Evolutionary conservation across 1,139 yeast species (phyloP), one percentile per base, ranked within the genome.

Genomic region (Kodamaea suecica): DNA sequence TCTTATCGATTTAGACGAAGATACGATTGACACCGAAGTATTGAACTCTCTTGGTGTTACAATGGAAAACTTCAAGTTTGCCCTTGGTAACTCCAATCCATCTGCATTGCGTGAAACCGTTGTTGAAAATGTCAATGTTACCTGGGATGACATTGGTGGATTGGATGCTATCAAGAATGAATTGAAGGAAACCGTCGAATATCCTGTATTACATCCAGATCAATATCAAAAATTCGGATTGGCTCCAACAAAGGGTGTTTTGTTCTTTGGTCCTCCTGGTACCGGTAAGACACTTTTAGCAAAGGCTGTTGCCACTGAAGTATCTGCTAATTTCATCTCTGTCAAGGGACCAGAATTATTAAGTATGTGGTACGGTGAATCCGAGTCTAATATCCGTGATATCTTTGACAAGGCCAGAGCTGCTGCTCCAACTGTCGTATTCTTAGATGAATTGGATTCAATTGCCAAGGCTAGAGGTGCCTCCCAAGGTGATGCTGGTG

Each of bases 231-330:
- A 92, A 71, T 90, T 92, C 59, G 98, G 98, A 45, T 78, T 92
- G 63, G 83, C 97, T 13, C 98, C 98, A 37, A 80, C 97, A 35
- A 90, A 90, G 70, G 99, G 99, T 70, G 97, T 92, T 48, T 74
- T 94, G 60, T 92, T 94, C 74, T 92, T 85, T 64, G 99, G 99
- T 52, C 98, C 98, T 38, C 98, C 98, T 43, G 98, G 98, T 82
- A 90, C 97, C 46, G 98, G 98, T 86, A 90, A 90, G 68, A 90
- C 98, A 5, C 73, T 92, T 37, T 67, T 92, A 33, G 98, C 97
- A 1, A 92, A 92, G 53, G 98, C 97, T 0, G 97, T 92, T 8
- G 98, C 98, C 10, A 90, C 92, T 55, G 97, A 92, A 60, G 86
- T 96, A 1, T 76, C 95, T 37, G 97, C 97, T 6, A 92, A 92